Conservation (phyloP, 2,329 filamentous ascomycete genomes). For the Dactylonectria macrodidyma region DNA sequence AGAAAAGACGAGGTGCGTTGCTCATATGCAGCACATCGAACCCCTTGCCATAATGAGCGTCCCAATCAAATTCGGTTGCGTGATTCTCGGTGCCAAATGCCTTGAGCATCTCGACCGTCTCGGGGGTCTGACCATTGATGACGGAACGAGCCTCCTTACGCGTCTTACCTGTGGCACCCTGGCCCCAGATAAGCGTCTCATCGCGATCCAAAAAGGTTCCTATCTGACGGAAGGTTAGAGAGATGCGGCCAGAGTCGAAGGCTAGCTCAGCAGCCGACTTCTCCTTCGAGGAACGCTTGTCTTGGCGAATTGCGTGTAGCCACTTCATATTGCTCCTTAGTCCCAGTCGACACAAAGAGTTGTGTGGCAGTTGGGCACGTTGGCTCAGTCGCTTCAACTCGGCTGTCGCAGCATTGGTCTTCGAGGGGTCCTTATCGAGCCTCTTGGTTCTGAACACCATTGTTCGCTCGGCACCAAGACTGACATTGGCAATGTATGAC, state of each 20-base stretch:
- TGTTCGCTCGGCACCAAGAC: constrained; percentile 89
- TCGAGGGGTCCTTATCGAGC: constrained; percentile 57
- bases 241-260: constrained; percentile 84
- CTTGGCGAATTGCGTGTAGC: constrained; percentile 92
- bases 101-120: constrained; percentile 78
- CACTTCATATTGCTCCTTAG: constrained; percentile 86
- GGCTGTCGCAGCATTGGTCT: constrained; percentile 27
- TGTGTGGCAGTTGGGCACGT: constrained; percentile 85
- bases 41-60: constrained; percentile 80
- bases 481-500: constrained; percentile 92
- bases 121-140: constrained; percentile 77
- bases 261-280: constrained; percentile 80
- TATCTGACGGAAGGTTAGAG: constrained; percentile 91
- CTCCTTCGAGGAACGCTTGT: constrained; percentile 80
- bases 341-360: constrained; percentile 89
- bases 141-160: constrained; percentile 72
- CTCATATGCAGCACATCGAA: constrained; percentile 86
- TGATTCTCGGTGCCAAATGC: constrained; percentile 93
- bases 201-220: constrained; percentile 83
- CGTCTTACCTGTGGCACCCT: constrained; percentile 83
- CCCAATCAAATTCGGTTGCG: constrained; percentile 80
- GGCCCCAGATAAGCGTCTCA: constrained; percentile 86
- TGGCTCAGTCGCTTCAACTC: constrained; percentile 67
- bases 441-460: constrained; percentile 93
- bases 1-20: constrained; percentile 65